Conservation (phyloP, 768 basidiomycete species). For the Podaxis sp. region DNA sequence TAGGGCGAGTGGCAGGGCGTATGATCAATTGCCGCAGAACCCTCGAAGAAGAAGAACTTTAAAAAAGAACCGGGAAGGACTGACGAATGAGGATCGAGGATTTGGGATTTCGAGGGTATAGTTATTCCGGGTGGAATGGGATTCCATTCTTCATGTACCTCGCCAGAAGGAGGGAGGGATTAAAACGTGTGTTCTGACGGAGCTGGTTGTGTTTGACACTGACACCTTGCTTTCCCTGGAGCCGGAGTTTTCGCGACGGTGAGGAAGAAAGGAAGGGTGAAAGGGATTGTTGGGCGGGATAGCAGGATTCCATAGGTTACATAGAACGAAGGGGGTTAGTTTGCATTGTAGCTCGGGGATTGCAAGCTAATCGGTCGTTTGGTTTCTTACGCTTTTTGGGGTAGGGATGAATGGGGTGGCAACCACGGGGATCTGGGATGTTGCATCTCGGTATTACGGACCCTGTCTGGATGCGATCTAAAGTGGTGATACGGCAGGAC, state of each 20-base stretch:
- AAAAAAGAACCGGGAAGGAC: not conserved
- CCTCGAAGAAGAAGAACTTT: not conserved
- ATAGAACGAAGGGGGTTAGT: not conserved
- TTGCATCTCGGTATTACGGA: not conserved
- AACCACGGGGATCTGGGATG: constrained; percentile 3
- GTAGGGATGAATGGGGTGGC: not conserved
- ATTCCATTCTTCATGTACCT: not conserved
- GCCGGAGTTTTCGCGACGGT: too few species aligned
- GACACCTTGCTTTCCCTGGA: not conserved
- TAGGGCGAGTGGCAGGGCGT: not conserved
- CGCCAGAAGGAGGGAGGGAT: not conserved
- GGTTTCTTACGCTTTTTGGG: not conserved
- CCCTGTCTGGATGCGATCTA: not conserved
- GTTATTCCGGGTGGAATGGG: constrained; percentile 5
- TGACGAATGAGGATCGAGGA: not conserved
- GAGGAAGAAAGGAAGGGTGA: too few species aligned
- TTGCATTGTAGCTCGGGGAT: not conserved
- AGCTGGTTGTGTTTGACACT: too few species aligned
- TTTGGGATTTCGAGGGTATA: not conserved
- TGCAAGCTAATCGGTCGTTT: not conserved
- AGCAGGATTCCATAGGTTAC: not conserved
- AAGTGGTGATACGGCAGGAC: not conserved
- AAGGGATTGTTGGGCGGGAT: not conserved
- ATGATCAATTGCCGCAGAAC: constrained; percentile 7
- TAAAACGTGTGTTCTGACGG: too few species aligned